Evolutionary conservation across 371 early-diverging fungal species (phyloP), one percentile per base, ranked within the genome.

Genomic region (Circinella minor): DNA sequence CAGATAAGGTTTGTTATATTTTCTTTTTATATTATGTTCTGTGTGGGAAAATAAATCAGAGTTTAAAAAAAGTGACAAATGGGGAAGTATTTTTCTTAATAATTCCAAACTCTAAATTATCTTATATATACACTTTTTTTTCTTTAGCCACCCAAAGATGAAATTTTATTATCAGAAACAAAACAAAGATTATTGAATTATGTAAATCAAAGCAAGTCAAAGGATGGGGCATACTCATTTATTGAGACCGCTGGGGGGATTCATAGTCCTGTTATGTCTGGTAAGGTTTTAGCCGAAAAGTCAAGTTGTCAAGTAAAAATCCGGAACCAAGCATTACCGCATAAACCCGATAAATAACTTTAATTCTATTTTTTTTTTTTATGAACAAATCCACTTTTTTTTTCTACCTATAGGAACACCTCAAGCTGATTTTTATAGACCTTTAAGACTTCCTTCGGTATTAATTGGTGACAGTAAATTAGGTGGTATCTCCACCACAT

Each of bases 401-500:
- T 27, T 27, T 0, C 27, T 27, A 27, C 27, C 27, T 27, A 27
- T 63, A 87, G 88, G 88, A 15, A 86, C 88, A 37, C 77, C 91
- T 27, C 95, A 95, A 75, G 86, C 85, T 14, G 87, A 87, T 54
- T 89, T 91, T 69, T 94, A 91, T 78, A 85, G 93, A n/a, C 80
- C 88, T 5, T 77, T 94, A 9, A 86, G 92, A 34, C 74, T 91
- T 8, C 94, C 94, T 10, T 85, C 88, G 13, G 71, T 95, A 15
- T 82, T 95, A 0, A 76, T 94, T 36, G 95, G 94, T 27, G 95
- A 94, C 76, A 80, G 90, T 51, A 80, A 86, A 13, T 79, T 95
- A 2, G 94, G 94, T 39, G 94, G 94, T 1, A 94, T 95, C 65
- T 92, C 93, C 0, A 92, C 95, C 4, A 93, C 95, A 5, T 66